phyloP scores from a whole-genome alignment of 2,329 filamentous ascomycete species.

The Colletotrichum sp. region DNA sequence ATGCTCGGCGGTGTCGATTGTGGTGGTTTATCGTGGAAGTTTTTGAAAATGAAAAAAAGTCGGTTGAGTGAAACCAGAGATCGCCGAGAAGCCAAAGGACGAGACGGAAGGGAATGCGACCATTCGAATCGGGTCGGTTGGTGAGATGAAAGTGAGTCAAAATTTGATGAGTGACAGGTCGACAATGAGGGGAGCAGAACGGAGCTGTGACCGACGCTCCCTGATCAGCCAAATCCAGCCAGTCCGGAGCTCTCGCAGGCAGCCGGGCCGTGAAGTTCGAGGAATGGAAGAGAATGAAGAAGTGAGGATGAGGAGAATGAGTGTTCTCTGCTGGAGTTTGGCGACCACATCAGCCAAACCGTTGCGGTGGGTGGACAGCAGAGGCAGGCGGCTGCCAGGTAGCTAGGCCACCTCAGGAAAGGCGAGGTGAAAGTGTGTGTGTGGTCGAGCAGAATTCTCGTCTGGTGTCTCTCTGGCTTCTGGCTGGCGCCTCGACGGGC shows the following conservation, averaged over 20 bases:
- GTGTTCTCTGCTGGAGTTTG: not conserved
- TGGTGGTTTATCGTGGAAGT: not conserved
- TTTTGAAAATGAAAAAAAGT: not conserved
- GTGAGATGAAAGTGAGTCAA: constrained; percentile 15
- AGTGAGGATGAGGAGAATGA: not conserved
- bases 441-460: not conserved
- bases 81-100: not conserved
- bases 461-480: not conserved
- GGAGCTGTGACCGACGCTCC: not conserved
- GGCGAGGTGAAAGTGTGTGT: not conserved
- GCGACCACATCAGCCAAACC: not conserved
- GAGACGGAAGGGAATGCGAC: not conserved
- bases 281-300: not conserved
- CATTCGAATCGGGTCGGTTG: not conserved
- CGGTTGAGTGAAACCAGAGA: not conserved
- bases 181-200: not conserved
- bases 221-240: not conserved
- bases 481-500: not conserved
- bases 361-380: not conserved
- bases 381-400: not conserved
- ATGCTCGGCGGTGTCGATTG: not conserved
- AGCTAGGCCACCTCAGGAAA: not conserved
- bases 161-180: not conserved
- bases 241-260: not conserved
- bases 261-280: not conserved